Base-by-base conservation (phyloP, 108 stramenopile species). In the Skeletonema marinoi region DNA sequence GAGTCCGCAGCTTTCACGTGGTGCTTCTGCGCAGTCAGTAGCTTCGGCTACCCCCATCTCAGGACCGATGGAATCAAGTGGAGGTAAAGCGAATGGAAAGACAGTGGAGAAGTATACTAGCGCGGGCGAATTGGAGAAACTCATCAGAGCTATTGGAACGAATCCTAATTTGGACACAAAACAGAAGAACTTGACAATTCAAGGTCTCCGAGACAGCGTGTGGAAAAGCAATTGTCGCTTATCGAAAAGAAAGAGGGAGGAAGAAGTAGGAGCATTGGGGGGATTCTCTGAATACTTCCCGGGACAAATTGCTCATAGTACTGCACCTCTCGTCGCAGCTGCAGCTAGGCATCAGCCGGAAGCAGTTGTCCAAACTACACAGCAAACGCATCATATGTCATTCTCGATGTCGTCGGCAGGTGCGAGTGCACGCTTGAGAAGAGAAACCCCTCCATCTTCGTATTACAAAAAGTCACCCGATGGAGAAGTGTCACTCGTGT, bases 101-200 rank as follows among this genome's bases (percentile, higher is more conserved):
- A 35, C 59, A 32, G 33, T 48, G 8, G 86, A 72, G 54, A 78
- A 71, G 35, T 79, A 88, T 59, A 94, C 93, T 1, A 89, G 88
- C 70, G 86, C 89, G 33, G 86, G 80, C 19, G 92, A 93, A 32
- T 79, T 96, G 10, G 91, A 96, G 71, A 91, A 90, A 75, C 77
- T 96, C 9, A 96, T 96, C 62, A 86, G 95, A 31, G 90, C 88
- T 14, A 87, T 93, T 36, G 90, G 81, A n/a, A 85, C 90, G 10
- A 93, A 96, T 63, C 92, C 89, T 19, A 84, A 81, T 42, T 67
- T 96, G 51, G 78, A 90, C 5, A 69, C 89, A 9, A 74, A 70
- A 36, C 88, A 94, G 76, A 92, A 91, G 71, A 91, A 87, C 70
- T 79, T 87, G 10, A 93, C 96, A 41, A 96, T 96, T 58, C 93